These are phyloP conservation scores for Suhomyces panamericanus DNA, from an alignment of 1,139 yeast genomes.

Conservation along the genomic window DNA sequence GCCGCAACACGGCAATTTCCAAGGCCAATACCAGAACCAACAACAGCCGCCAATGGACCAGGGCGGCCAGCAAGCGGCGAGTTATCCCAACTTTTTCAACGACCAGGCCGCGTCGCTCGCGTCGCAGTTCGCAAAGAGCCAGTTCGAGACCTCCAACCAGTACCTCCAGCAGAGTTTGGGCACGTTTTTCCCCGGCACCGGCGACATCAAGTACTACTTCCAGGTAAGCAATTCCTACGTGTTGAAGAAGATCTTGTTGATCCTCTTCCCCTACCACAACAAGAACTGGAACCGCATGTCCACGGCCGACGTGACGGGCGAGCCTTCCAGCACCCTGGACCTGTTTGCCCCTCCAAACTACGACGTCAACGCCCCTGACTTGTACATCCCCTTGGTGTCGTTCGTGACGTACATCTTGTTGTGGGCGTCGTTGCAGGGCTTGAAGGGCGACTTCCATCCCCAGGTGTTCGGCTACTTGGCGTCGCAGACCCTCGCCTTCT, in stretches of 20 bases:
- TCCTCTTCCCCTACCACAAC: conserved; percentile 85
- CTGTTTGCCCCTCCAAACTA: conserved; percentile 69
- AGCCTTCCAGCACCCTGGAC: conserved; percentile 30
- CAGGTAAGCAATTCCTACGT: conserved; percentile 91
- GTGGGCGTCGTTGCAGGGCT: conserved; percentile 84
- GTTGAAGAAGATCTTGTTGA: conserved; percentile 64
- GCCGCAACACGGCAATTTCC: conserved; percentile 29
- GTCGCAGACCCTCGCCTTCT: conserved; percentile 85
- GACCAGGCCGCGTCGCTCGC: conserved; percentile 88
- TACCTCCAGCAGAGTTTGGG: conserved; percentile 73
- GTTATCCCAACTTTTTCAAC: conserved; percentile 49
- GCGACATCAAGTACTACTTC: conserved; percentile 77
- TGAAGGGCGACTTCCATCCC: conserved; percentile 90
- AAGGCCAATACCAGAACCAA: conserved; percentile 13
- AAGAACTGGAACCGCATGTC: conserved; percentile 71
- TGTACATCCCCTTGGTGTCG: conserved; percentile 94
- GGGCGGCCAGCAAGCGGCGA: conserved; percentile 17
- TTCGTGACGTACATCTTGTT: conserved; percentile 82
- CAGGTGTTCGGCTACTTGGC: conserved; percentile 87
- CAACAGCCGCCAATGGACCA: not conserved
- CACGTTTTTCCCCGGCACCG: conserved; percentile 48
- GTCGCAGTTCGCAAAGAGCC: conserved; percentile 83
- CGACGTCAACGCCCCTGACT: conserved; percentile 93
- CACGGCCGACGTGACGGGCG: conserved; percentile 39
- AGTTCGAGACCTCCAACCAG: conserved; percentile 69